Percentiles rank a stretch among this genome's conserved stretches.
These are phyloP conservation scores for Aspergillus flavus DNA, from an alignment of 2,329 filamentous ascomycete genomes.

Conservation along the genomic window DNA sequence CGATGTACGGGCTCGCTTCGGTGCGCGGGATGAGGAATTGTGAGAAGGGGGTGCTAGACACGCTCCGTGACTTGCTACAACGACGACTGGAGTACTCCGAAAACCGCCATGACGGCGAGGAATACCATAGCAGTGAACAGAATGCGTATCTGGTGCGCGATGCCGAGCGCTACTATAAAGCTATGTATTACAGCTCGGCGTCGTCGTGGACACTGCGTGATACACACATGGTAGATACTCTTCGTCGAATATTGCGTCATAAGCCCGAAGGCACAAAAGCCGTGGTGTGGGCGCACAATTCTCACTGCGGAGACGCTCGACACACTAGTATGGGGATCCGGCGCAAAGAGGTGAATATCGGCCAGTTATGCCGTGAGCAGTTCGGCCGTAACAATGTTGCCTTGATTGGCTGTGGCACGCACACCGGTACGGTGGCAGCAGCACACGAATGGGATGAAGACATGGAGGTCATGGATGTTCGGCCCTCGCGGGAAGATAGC, in stretches of 20 bases:
- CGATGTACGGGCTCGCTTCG: slow-evolving; percentile 51
- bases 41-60: slow-evolving; percentile 48
- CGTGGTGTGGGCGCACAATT: slow-evolving; percentile 59
- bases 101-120: slow-evolving; percentile 43
- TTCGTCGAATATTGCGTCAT: slow-evolving; percentile 48
- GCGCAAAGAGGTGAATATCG: slow-evolving; percentile 54
- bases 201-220: slow-evolving; percentile 57
- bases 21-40: slow-evolving; percentile 48
- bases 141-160: slow-evolving; percentile 55
- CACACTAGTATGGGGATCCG: slow-evolving; percentile 52
- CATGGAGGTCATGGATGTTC: slow-evolving; percentile 54
- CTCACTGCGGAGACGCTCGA: slow-evolving; percentile 57
- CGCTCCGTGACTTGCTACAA: slow-evolving; percentile 49
- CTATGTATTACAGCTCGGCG: slow-evolving; percentile 55
- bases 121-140: slow-evolving; percentile 54
- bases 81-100: slow-evolving; percentile 47
- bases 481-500: slow-evolving; percentile 49
- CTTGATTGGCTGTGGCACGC: slow-evolving; percentile 52
- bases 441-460: slow-evolving; percentile 55
- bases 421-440: slow-evolving; percentile 56
- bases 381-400: slow-evolving; percentile 45
- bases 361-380: slow-evolving; percentile 54
- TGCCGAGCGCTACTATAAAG: slow-evolving; percentile 55
- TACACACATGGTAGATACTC: slow-evolving; percentile 55
- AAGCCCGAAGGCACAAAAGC: slow-evolving; percentile 46